Percentiles rank a stretch among this genome's conserved stretches.
Conservation (phyloP, 257 asterid genomes). For the Craterostigma plantagineum region DNA sequence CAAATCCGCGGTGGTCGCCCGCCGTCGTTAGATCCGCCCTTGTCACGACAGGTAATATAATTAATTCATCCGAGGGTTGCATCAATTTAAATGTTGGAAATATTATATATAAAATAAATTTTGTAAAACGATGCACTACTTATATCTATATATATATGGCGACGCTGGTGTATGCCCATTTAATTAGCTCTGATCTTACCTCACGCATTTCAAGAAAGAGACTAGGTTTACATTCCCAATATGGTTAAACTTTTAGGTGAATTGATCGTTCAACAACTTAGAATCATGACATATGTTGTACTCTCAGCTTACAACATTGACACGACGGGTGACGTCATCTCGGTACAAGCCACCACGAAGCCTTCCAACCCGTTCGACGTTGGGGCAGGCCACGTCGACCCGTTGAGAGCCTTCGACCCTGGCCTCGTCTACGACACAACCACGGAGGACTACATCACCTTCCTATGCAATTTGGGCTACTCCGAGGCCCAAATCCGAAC, state of each 20-base stretch:
- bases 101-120: too few relatives aligned
- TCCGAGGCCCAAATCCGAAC: conserved; percentile 15
- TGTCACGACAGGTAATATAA: conserved; percentile 43
- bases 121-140: too few relatives aligned
- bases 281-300: too few relatives aligned
- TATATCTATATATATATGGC: too few relatives aligned
- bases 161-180: too few relatives aligned
- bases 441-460: conserved; percentile 19
- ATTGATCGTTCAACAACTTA: too few relatives aligned
- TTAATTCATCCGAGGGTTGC: too few relatives aligned
- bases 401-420: conserved; percentile 41
- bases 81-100: too few relatives aligned
- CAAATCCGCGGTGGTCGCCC: conserved; percentile 52
- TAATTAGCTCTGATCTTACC: too few relatives aligned
- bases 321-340: conserved; percentile 17
- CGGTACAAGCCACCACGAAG: conserved; percentile 16
- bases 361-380: conserved; percentile 27
- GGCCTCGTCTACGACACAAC: conserved; percentile 44
- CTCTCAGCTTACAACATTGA: conserved; percentile 22
- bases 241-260: too few relatives aligned
- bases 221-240: too few relatives aligned
- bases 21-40: conserved; percentile 58
- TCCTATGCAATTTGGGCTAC: conserved; percentile 29
- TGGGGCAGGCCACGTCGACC: conserved; percentile 54
- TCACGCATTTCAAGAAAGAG: too few relatives aligned